Evolutionary conservation across 75 land plant species (phyloP), one percentile per base, ranked within the genome.

Genomic region (Azolla pinnata): DNA sequence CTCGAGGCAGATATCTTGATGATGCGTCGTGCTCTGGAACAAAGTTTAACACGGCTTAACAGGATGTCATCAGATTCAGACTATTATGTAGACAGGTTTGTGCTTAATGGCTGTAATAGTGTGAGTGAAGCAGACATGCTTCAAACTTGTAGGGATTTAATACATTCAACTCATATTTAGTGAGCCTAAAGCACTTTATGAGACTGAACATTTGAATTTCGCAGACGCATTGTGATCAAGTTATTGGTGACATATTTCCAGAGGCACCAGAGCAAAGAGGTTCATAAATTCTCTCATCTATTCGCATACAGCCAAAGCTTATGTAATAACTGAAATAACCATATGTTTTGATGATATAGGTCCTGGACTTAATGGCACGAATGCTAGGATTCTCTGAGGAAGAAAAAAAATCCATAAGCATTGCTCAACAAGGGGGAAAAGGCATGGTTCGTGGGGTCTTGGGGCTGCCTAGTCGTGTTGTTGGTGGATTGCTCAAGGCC

Each of bases 361-460:
- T 95, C 57, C 55, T 95, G 53, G 92, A 95, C 74, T 81, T 95
- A 29, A 95, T 95, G 91, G 88, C 81, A 31, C 88, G 99, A 21
- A 95, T 95, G 91, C 77, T 95, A 49, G 99, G 99, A n/a, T 95
- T 95, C 70, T 81, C 99, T 56, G 97, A 95, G 31, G 99, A 95
- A 65, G 99, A 95, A 44, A 95, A 95, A 49, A 76, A 79, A 54
- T 65, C 86, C 31, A 88, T 95, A 47, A 88, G 99, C 25, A 48
- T 74, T 56, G 92, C 97, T 29, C 97, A 86, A 48, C 79, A 86
- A 69, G 78, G 72, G 46, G 72, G 97, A 21, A 90, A 84, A 74
- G 87, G 96, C 61, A 81, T 95, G 55, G 97, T 90, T 29, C 77
- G 99, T 5, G 89, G 99, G 50, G 99, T 95, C 12, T 57, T 90